phyloP scores from a whole-genome alignment of 805 yeast species.

The Jamesozyma jinghongensis region DNA sequence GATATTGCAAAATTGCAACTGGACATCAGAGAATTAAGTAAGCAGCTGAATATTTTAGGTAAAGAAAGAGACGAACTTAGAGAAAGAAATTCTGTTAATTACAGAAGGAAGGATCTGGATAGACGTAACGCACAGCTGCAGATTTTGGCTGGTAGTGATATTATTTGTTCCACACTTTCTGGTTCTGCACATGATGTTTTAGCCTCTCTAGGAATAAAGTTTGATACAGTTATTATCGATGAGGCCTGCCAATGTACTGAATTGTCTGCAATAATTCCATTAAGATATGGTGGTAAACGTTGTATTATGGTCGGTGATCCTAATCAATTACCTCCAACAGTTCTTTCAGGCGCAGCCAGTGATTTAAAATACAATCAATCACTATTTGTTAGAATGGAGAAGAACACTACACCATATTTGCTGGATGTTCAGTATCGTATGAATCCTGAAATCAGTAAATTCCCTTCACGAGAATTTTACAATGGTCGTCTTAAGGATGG shows the following conservation, averaged over 20 bases:
- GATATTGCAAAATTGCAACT: slow-evolving; percentile 42
- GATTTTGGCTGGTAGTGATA: slow-evolving; percentile 63
- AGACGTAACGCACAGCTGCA: slow-evolving; percentile 66
- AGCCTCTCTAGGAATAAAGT: slow-evolving; percentile 61
- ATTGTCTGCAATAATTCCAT: slow-evolving; percentile 80
- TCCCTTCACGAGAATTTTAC: slow-evolving; percentile 83
- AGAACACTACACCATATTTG: slow-evolving; percentile 49
- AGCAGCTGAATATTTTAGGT: slow-evolving; percentile 58
- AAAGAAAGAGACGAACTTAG: slow-evolving; percentile 68
- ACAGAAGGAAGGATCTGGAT: slow-evolving; percentile 69
- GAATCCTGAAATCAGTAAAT: slow-evolving; percentile 86
- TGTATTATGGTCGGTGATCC: slow-evolving; percentile 99
- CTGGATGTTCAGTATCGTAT: slow-evolving; percentile 92
- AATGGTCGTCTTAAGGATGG: slow-evolving; percentile 68
- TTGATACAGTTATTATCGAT: slow-evolving; percentile 87
- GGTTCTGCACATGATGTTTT: slow-evolving; percentile 90
- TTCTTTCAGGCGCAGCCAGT: slow-evolving; percentile 81
- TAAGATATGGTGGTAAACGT: slow-evolving; percentile 79
- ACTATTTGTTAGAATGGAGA: slow-evolving; percentile 88
- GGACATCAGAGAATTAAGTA: slow-evolving; percentile 47
- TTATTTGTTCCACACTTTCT: slow-evolving; percentile 85
- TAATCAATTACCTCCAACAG: slow-evolving; percentile 95
- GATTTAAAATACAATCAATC: slow-evolving; percentile 77
- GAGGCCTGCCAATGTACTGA: slow-evolving; percentile 98
- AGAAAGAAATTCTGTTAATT: slow-evolving; percentile 58